Conservation (phyloP, 2,329 filamentous ascomycete genomes). For the Diaporthe longicolla region DNA sequence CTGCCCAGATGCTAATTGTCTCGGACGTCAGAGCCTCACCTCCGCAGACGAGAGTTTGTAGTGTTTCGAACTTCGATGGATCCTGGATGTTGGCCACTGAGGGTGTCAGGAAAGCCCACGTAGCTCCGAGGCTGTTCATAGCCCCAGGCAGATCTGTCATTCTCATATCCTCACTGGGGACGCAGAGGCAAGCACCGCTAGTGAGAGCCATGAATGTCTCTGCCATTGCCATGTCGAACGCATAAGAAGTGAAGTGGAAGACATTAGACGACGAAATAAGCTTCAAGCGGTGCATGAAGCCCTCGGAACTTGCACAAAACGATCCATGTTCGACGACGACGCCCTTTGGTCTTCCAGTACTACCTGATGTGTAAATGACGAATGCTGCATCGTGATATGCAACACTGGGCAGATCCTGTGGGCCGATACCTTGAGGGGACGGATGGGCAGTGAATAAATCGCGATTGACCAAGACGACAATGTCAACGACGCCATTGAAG, state of each 20-base stretch:
- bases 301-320: conserved; percentile 7
- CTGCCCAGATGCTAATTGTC: conserved; percentile 41
- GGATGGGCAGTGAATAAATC: neutral
- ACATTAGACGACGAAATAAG: neutral
- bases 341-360: conserved; percentile 68
- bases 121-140: conserved; percentile 43
- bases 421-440: neutral
- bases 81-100: conserved; percentile 45
- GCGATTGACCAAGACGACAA: neutral
- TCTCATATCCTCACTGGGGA: conserved; percentile 47
- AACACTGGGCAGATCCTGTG: neutral
- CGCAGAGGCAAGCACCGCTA: conserved; percentile 30
- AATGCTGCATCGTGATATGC: neutral
- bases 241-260: conserved; percentile 21
- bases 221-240: conserved; percentile 14
- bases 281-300: neutral
- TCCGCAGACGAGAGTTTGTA: conserved; percentile 42
- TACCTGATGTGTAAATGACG: conserved; percentile 69
- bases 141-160: conserved; percentile 53
- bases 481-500: neutral
- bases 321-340: conserved; percentile 52
- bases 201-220: conserved; percentile 1
- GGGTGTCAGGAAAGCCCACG: conserved; percentile 46
- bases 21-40: conserved; percentile 45
- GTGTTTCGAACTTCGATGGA: conserved; percentile 40